These are phyloP conservation scores for Xylariaceae sp. DNA, from an alignment of 2,329 filamentous ascomycete genomes.

Conservation along the genomic window DNA sequence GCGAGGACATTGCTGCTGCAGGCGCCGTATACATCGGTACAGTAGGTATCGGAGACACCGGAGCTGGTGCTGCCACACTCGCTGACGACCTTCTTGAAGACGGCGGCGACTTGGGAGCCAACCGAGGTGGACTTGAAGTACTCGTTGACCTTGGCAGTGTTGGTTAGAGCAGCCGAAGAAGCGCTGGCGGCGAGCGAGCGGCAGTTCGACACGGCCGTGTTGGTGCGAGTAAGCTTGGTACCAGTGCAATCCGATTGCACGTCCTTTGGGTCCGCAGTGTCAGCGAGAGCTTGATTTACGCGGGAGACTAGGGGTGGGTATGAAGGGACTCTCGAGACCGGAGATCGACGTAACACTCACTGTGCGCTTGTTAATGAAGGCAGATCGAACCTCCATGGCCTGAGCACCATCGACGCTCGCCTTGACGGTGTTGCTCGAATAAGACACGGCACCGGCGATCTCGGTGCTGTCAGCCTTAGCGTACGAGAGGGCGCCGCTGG, in stretches of 20 bases:
- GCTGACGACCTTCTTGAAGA: slow-evolving; percentile 35
- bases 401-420: slow-evolving; percentile 51
- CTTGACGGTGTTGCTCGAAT: slow-evolving; percentile 54
- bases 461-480: slow-evolving; percentile 47
- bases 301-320: too few relatives aligned
- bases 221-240: slow-evolving; percentile 37
- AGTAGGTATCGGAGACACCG: slow-evolving; percentile 51
- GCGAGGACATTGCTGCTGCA: slow-evolving; percentile 51
- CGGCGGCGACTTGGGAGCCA: slow-evolving; percentile 40
- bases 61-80: slow-evolving; percentile 49
- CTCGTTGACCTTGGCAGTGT: slow-evolving; percentile 59
- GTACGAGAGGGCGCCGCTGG: slow-evolving; percentile 52
- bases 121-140: slow-evolving; percentile 47
- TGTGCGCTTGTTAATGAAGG: slow-evolving; percentile 47
- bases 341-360: too few relatives aligned
- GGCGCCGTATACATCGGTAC: slow-evolving; percentile 50
- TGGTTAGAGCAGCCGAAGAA: slow-evolving; percentile 54
- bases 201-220: slow-evolving; percentile 50
- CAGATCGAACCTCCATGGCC: slow-evolving; percentile 46
- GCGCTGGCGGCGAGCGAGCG: slow-evolving; percentile 45
- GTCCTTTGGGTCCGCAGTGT: background rate
- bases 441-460: slow-evolving; percentile 51
- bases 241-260: slow-evolving; percentile 46
- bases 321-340: too few relatives aligned
- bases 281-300: too few relatives aligned